Evolutionary conservation across 768 basidiomycete species (phyloP).

Genomic region (Dacryopinax primogenitus): DNA sequence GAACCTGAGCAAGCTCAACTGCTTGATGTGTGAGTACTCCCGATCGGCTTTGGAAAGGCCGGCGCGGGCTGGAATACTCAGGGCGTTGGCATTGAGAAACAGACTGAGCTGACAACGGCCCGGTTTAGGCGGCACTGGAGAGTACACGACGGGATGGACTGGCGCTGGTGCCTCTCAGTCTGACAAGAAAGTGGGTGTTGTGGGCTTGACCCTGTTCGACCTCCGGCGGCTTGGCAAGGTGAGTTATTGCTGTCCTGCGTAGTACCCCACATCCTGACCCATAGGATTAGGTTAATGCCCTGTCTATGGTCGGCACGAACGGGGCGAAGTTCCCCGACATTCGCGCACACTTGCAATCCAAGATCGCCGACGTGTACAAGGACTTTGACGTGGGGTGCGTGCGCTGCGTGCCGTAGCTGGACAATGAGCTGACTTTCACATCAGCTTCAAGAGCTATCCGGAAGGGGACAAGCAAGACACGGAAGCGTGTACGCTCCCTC

Average conservation of each 20-base stretch:
- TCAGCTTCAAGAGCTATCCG: conserved; percentile 69
- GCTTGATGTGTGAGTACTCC: conserved; percentile 57
- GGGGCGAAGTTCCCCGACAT: conserved; percentile 78
- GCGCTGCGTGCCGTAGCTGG: background rate
- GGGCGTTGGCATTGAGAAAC: background rate
- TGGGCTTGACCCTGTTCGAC: conserved; percentile 81
- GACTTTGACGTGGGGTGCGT: conserved; percentile 73
- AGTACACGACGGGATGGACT: conserved; percentile 94
- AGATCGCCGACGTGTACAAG: conserved; percentile 72
- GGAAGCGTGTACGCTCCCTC: conserved; percentile 59
- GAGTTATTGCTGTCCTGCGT: conserved; percentile 15
- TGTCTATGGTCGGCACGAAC: conserved; percentile 82
- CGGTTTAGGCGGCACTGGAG: conserved; percentile 46
- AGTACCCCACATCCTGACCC: background rate
- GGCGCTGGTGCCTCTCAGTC: conserved; percentile 84
- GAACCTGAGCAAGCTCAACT: conserved; percentile 39
- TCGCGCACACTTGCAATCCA: conserved; percentile 62
- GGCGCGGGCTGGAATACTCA: conserved; percentile 10
- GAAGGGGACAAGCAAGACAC: conserved; percentile 54
- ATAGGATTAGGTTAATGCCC: conserved; percentile 43
- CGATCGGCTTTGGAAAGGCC: conserved; percentile 17
- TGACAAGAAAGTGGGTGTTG: conserved; percentile 69
- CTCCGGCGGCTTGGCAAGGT: conserved; percentile 73
- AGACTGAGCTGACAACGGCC: conserved; percentile 13
- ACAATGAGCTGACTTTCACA: background rate